A percentile compares a stretch with the other conserved stretches of the same genome.
These are phyloP conservation scores for Teunomyces funiuensis DNA, from an alignment of 805 yeast genomes.

Conservation along the genomic window DNA sequence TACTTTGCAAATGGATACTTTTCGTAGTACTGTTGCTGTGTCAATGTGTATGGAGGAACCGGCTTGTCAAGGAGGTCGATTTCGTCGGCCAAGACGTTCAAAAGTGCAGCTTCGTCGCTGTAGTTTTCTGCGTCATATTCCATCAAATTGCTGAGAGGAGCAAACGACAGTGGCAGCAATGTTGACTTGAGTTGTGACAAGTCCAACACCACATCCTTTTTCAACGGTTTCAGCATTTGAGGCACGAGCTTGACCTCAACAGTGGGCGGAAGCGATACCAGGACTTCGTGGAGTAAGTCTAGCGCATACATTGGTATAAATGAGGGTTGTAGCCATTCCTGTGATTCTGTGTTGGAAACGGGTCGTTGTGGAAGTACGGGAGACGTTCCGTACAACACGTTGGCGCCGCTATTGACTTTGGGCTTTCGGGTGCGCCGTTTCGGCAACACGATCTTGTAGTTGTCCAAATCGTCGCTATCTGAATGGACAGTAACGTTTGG, in stretches of 20 bases:
- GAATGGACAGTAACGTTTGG: neutral
- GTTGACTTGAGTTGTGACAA: neutral
- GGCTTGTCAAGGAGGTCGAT: slow-evolving; percentile 1
- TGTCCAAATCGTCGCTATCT: neutral
- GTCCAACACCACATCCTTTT: slow-evolving; percentile 8
- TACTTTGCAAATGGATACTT: slow-evolving; percentile 18
- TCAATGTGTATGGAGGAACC: neutral
- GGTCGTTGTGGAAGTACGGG: slow-evolving; percentile 12
- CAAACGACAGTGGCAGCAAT: neutral
- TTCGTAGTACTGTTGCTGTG: slow-evolving; percentile 8
- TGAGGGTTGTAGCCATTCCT: neutral
- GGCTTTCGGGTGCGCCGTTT: neutral
- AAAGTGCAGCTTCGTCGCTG: neutral
- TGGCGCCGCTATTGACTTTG: slow-evolving; percentile 3
- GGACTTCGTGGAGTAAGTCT: neutral
- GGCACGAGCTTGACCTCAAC: slow-evolving; percentile 12
- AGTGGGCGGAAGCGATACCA: neutral
- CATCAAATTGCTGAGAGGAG: neutral
- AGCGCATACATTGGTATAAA: neutral
- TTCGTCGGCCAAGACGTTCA: neutral
- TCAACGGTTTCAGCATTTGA: slow-evolving; percentile 15
- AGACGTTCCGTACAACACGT: slow-evolving; percentile 19
- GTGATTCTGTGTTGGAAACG: neutral
- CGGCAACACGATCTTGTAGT: neutral
- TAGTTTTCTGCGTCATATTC: neutral